Conservation (phyloP, 129 eudicot genomes). For the Ambrosia artemisiifolia region DNA sequence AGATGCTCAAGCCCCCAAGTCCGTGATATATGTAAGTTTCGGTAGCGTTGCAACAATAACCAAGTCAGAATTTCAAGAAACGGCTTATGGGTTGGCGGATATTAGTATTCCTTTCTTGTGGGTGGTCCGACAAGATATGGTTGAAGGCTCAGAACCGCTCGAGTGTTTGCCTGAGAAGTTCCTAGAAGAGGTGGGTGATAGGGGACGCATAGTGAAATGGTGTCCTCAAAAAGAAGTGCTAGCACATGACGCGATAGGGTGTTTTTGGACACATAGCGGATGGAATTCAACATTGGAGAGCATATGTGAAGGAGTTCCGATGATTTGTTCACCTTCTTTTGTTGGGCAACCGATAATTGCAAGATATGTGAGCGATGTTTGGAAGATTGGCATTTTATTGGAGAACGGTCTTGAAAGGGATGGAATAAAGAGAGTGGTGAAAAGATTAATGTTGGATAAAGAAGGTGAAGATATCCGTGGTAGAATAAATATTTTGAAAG, state of each 20-base stretch:
- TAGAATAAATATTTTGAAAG: constrained; percentile 14
- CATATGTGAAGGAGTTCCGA: constrained; percentile 12
- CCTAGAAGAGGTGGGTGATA: constrained; percentile 9
- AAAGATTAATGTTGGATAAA: constrained; percentile 26
- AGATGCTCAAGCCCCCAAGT: constrained; percentile 26
- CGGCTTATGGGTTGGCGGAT: constrained; percentile 21
- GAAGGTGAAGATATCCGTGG: constrained; percentile 25
- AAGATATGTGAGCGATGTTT: background rate
- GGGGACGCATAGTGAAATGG: background rate
- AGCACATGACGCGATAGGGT: background rate
- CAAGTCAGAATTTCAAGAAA: constrained; percentile 9
- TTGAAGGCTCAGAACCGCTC: background rate
- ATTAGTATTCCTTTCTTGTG: constrained; percentile 2
- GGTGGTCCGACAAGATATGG: background rate
- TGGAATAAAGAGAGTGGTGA: constrained; percentile 19
- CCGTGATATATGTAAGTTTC: constrained; percentile 30
- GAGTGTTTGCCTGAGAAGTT: constrained; percentile 8
- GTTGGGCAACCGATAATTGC: constrained; percentile 30
- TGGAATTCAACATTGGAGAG: too few species aligned
- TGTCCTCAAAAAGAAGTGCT: background rate
- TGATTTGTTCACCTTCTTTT: constrained; percentile 29
- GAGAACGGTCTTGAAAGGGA: constrained; percentile 11
- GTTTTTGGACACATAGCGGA: background rate
- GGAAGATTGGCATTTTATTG: background rate
- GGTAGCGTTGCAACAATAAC: constrained; percentile 28